Evolutionary conservation across 2,329 filamentous ascomycete species (phyloP), one percentile per base, ranked within the genome.

Genomic region (Harringtonia aguacate): DNA sequence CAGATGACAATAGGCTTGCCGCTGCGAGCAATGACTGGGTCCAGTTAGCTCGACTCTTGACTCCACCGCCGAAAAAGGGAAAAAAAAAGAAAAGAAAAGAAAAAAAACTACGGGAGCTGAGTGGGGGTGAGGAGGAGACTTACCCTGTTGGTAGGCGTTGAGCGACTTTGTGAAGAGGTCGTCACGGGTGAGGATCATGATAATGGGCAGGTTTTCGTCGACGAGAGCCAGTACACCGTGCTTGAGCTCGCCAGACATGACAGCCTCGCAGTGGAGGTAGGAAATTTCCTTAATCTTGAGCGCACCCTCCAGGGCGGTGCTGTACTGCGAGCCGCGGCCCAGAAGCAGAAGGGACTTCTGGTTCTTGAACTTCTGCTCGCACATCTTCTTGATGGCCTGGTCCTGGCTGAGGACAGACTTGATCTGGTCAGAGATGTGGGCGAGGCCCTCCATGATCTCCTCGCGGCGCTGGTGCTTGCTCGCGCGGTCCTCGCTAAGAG

Each of bases 221-320:
- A 98, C 92, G 50, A 98, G 77, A 43, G 92, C 92, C 61, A 98
- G 73, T 42, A 98, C 92, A 74, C 92, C 92, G 67, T 98, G 92
- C 79, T 98, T 98, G 58, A 98, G 78, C 71, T 98, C 92, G 67
- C 92, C 92, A 52, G 92, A 97, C 92, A 98, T 98, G 73, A 98
- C 92, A 56, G 92, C 92, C 72, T 98, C 92, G 67, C 92, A 98
- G 69, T 98, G 92, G 48, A 98, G 85, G 68, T 98, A 98, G 17
- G 90, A 97, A 58, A 98, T 98, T 71, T 98, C 92, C 79, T 98
- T 98, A 68, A 98, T 98, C 77, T 98, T 98, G 55, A 98, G 75
- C 40, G 92, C 92, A 68, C 87, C 92, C 73, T 98, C 92, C 20
- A 98, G 80, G 45, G 92, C 92, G 56, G 92, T 98, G 48, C 90